Base-by-base conservation (phyloP, 768 basidiomycete species). In the Sporobolomyces pararoseus region DNA sequence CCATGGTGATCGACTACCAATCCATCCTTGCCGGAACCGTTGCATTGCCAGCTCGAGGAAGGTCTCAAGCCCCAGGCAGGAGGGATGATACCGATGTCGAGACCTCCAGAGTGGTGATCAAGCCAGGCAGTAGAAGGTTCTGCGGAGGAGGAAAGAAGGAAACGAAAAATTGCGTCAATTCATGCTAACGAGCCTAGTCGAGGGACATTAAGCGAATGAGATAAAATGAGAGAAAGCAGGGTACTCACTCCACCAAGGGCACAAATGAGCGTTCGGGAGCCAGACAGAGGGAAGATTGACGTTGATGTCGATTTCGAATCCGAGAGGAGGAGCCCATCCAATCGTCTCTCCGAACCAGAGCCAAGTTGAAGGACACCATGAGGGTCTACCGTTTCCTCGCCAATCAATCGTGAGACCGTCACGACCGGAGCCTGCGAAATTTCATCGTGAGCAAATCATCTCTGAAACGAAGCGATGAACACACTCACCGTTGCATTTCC, bases 11-110 rank as follows among this genome's bases (percentile, higher is more conserved):
- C 66, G 66, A 68, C 49, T 1, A 1, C 10, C 27, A 14, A 61
- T 32, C 66, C 66, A n/a, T 68, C 66, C 27, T 54, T 68, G 42
- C 66, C 66, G 16, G 59, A 35, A 6, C 57, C 65, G 49, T 66
- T 21, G 50, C 65, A 60, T 10, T 37, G 37, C 63, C 63, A 64
- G 29, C 9, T 17, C 16, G 29, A 16, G 34, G 52, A 44, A n/a
- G 51, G 27, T 21, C 14, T 23, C 29, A 50, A 53, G 27, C 12
- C 19, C 57, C 65, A 60, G 54, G 29, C 57, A 9, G 27, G 17
- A 19, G 57, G 57, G 34, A 44, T 51, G 23, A 55, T 9, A 10
- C 32, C 31, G 34, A 58, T 13, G 35, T 58, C 55, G 55, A 58
- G 35, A 37, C 54, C 21, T 19, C 35, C 21, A 27, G 34, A 21